phyloP scores from a whole-genome alignment of 140 eudicot genomes.

The Erigeron philadelphicus region DNA sequence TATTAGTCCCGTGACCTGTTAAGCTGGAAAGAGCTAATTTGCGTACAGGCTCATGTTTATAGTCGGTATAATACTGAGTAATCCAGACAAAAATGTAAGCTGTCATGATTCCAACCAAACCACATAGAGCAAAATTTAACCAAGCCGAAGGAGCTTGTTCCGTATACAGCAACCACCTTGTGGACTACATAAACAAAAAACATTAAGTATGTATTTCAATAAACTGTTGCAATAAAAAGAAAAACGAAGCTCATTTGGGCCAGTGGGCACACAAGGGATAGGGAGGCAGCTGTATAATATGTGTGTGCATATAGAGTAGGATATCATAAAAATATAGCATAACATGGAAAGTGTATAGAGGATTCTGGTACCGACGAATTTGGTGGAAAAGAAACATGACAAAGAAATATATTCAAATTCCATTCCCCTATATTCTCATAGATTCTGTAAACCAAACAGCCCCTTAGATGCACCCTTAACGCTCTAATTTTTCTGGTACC shows the following conservation, averaged over 20 bases:
- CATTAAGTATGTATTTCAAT: slow-evolving; percentile 7
- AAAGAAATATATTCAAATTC: no score
- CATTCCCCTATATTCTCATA: no score
- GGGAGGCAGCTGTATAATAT: slow-evolving; percentile 1
- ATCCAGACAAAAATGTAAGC: slow-evolving; percentile 86
- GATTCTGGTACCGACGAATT: no score
- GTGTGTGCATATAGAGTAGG: not conserved
- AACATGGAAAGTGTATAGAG: not conserved
- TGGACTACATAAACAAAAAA: slow-evolving; percentile 55
- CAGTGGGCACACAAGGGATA: not conserved
- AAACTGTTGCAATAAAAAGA: slow-evolving; percentile 12
- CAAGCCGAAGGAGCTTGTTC: slow-evolving; percentile 98
- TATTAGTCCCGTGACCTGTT: slow-evolving; percentile 94
- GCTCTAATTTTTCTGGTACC: no score
- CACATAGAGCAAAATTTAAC: slow-evolving; percentile 81
- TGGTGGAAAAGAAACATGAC: no score
- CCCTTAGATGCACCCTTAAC: no score
- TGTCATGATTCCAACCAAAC: slow-evolving; percentile 84
- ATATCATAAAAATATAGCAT: not conserved
- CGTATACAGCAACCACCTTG: slow-evolving; percentile 93
- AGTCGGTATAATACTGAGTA: slow-evolving; percentile 89
- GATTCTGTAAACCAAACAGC: no score
- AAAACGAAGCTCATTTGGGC: not conserved
- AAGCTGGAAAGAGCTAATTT: slow-evolving; percentile 78
- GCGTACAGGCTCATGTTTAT: slow-evolving; percentile 91